Evolutionary conservation across 164 flowering plant genomes (phyloP), one percentile per base, ranked within the genome.

Genomic region (Aristolochia contorta): DNA sequence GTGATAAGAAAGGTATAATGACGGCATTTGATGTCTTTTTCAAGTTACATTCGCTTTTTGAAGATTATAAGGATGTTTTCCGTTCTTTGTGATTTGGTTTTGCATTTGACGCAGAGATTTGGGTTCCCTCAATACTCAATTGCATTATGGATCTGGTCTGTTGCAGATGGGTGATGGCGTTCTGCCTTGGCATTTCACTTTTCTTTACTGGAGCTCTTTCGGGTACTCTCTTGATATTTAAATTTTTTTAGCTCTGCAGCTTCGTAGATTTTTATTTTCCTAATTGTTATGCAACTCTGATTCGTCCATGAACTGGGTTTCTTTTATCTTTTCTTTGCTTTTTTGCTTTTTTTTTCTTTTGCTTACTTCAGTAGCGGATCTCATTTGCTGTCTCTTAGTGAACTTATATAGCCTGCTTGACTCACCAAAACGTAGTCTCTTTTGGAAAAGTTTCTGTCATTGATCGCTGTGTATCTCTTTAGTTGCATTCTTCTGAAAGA

Each of bases 91-190:
- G 54, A 49, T 16, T 24, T 27, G 54, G 15, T 3, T 61, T 32
- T 30, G 8, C 19, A 3, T 37, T 37, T 10, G 48, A 27, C 52
- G 46, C 56, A 61, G 64, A 54, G 65, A 12, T 16, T n/a, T 53
- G 2, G 18, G 41, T 16, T 3, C 22, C 52, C 43, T 18, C 20
- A 1, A 37, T 10, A 4, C 18, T 43, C 71, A 50, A 62, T 76
- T 72, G 71, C 81, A 56, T 63, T 66, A 86, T 82, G 94, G 86
- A 76, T 61, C 54, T 78, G 58, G 68, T 67, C 67, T 62, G 68
- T 74, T 59, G 73, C 78, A 81, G 76, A 67, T 74, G 87, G 85
- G 80, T 71, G 33, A 57, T 61, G 54, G 70, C 73, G 55, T 77
- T 80, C 72, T 60, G 75, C 14, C 65, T 86, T 1, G 76, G 61